Conservation (phyloP, 129 eudicot genomes). For the Oenanthe sinensis region DNA sequence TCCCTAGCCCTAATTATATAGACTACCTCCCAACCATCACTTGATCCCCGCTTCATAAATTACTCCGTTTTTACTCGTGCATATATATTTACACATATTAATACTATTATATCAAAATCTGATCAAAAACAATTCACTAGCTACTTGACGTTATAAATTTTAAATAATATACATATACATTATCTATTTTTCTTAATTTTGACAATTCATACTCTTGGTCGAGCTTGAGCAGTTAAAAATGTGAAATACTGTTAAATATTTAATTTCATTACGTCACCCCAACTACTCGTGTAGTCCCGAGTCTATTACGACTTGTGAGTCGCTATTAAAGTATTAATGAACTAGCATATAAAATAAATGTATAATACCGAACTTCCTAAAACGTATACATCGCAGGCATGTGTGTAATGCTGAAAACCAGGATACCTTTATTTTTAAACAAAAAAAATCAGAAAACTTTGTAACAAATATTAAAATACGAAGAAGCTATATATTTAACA, state of each 20-base stretch:
- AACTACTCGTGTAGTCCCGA: neutral
- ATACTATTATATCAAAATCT: too few species aligned
- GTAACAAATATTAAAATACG: neutral
- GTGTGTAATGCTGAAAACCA: neutral
- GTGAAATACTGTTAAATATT: neutral
- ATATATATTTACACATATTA: too few species aligned
- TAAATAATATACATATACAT: too few species aligned
- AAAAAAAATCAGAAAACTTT: neutral
- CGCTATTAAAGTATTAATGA: neutral
- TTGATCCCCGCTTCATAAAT: neutral
- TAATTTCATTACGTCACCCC: neutral
- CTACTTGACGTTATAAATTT: too few species aligned
- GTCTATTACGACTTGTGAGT: neutral
- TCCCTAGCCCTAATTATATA: neutral
- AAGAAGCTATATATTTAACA: too few species aligned
- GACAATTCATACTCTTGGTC: too few species aligned
- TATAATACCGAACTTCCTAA: neutral
- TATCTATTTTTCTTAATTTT: too few species aligned
- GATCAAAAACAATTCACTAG: too few species aligned
- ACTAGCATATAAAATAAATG: neutral
- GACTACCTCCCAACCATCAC: constrained; percentile 1
- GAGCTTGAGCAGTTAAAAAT: too few species aligned
- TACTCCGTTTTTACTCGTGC: too few species aligned
- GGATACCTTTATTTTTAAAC: neutral
- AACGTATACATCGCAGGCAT: neutral